Evolutionary conservation across 1,284 basidiomycete genomes (phyloP).

Genomic region (Boletus smithii): DNA sequence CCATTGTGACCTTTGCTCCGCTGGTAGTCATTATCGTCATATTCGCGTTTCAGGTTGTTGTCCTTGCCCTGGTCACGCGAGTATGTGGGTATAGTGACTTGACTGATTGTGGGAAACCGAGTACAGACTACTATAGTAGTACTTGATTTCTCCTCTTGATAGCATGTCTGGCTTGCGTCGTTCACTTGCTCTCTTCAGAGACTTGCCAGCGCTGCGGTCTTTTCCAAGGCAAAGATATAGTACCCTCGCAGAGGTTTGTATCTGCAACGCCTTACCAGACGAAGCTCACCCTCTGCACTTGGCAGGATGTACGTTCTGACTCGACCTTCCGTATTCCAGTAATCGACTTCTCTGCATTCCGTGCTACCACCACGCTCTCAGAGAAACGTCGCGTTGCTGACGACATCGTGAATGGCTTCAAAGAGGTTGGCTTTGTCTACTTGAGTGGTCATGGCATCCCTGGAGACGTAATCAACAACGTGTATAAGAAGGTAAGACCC

Average conservation of each 20-base stretch:
- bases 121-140: not conserved
- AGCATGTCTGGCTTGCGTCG: constrained; percentile 16
- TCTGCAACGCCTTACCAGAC: not conserved
- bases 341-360: constrained; percentile 73
- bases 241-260: constrained; percentile 27
- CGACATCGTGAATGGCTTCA: constrained; percentile 74
- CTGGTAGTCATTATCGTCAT: constrained; percentile 6
- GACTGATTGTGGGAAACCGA: not conserved
- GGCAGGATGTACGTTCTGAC: constrained; percentile 28
- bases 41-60: constrained; percentile 13
- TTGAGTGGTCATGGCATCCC: constrained; percentile 67
- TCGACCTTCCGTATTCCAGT: constrained; percentile 60
- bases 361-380: constrained; percentile 43
- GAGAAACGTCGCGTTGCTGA: constrained; percentile 65
- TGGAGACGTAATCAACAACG: constrained; percentile 46
- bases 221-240: constrained; percentile 15
- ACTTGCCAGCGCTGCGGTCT: constrained; percentile 1
- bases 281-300: constrained; percentile 1
- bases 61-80: constrained; percentile 19
- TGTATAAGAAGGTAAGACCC: constrained; percentile 56
- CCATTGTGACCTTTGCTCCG: constrained; percentile 8
- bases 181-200: constrained; percentile 13
- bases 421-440: constrained; percentile 74
- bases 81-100: constrained; percentile 15
- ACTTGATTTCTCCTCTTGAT: no score